These are phyloP conservation scores for Zygosaccharomyces bisporus DNA, from an alignment of 805 yeast species.

Conservation along the genomic window DNA sequence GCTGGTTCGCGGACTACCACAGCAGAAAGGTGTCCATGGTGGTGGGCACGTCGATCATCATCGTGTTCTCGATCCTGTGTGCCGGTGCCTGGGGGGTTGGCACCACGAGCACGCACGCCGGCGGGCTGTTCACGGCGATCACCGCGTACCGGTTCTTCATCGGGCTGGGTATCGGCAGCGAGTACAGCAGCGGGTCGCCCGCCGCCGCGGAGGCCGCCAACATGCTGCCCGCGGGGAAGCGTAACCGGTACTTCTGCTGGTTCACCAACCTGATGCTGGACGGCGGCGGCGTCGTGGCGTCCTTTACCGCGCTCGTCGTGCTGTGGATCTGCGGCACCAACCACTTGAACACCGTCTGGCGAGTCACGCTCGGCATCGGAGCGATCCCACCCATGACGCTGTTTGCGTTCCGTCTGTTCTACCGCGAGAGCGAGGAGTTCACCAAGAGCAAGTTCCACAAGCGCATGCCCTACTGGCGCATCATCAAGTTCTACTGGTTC, in stretches of 20 bases:
- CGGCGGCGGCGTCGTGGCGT: constrained; percentile 73
- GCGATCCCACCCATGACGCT: constrained; percentile 81
- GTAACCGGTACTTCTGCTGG: constrained; percentile 87
- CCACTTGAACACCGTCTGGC: constrained; percentile 83
- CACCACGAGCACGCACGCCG: constrained; percentile 52
- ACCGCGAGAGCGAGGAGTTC: constrained; percentile 70
- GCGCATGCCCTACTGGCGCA: constrained; percentile 60
- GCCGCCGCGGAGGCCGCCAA: constrained; percentile 91
- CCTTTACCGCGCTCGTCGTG: constrained; percentile 82
- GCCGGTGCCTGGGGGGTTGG: constrained; percentile 86
- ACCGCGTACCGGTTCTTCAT: constrained; percentile 82
- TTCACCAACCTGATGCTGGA: constrained; percentile 89
- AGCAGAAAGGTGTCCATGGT: constrained; percentile 85
- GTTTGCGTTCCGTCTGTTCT: constrained; percentile 71
- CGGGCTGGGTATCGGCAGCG: constrained; percentile 93
- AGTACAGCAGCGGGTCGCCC: constrained; percentile 89
- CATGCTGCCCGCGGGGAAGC: constrained; percentile 68
- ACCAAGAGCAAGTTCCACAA: constrained; percentile 64
- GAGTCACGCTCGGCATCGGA: constrained; percentile 85
- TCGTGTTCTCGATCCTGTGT: constrained; percentile 71
- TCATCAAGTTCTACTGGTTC: constrained; percentile 80
- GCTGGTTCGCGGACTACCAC: constrained; percentile 72
- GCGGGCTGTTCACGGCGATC: constrained; percentile 71
- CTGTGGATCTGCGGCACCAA: constrained; percentile 74
- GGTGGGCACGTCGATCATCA: constrained; percentile 67